These are phyloP conservation scores for Ustilago cynodontis DNA, from an alignment of 1,284 basidiomycete genomes.

Conservation along the genomic window DNA sequence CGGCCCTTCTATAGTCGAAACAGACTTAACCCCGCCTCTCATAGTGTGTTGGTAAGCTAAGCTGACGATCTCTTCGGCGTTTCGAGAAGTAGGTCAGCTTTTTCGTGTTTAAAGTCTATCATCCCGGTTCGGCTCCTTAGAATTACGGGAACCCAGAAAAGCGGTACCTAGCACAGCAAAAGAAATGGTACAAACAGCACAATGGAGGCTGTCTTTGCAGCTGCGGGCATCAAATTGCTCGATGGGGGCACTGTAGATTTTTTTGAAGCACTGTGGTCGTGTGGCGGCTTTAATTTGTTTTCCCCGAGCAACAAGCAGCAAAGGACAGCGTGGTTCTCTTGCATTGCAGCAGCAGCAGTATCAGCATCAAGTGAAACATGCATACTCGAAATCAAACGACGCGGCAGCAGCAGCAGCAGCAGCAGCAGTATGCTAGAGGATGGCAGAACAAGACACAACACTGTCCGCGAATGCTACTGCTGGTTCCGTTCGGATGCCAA, in stretches of 20 bases:
- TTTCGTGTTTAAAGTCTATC: too few relatives aligned
- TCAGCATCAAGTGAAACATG: conserved; percentile 15
- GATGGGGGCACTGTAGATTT: background rate
- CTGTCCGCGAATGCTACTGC: background rate
- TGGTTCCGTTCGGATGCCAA: too few relatives aligned
- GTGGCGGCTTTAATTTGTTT: background rate
- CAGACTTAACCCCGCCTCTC: background rate
- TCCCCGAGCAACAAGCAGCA: background rate
- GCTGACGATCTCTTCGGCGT: conserved; percentile 1
- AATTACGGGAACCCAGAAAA: background rate
- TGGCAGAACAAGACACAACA: background rate
- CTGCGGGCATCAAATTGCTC: background rate
- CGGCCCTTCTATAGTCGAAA: background rate
- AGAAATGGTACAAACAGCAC: conserved; percentile 1
- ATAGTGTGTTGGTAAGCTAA: background rate
- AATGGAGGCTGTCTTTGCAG: background rate
- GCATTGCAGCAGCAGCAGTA: conserved; percentile 5
- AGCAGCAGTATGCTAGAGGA: background rate
- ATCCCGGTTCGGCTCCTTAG: conserved; percentile 1
- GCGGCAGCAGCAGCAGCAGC: background rate
- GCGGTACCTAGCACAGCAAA: background rate
- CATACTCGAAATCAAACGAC: conserved; percentile 6
- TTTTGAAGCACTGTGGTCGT: background rate
- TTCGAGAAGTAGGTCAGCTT: background rate
- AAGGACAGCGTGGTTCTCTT: background rate